Evolutionary conservation across 2,329 filamentous ascomycete genomes (phyloP), one percentile per base, ranked within the genome.

Genomic region (Curvularia eragrostidis): DNA sequence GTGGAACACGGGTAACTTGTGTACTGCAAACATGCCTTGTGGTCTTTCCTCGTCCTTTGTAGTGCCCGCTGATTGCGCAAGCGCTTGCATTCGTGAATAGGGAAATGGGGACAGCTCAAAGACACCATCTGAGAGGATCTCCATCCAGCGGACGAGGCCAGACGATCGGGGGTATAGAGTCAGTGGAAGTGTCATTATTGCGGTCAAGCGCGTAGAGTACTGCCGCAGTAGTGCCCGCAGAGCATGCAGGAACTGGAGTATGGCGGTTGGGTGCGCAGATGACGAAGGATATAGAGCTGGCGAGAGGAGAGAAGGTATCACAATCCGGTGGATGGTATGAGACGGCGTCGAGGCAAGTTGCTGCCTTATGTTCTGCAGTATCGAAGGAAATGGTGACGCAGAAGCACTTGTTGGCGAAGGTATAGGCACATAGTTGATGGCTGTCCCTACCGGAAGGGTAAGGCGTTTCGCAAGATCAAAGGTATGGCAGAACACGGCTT

Each of bases 251-350:
- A 98, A 97, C 61, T 88, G 88, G 28, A 98, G 81, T 23, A 96
- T 79, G 67, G 90, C 83, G 28, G 88, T 80, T 0, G 94, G 93
- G n/a, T 84, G 84, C 63, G 86, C 87, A 44, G 87, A 83, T 24
- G 85, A 81, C 2, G 90, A 83, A 23, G 89, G 85, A 71, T 97
- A 98, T 13, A 93, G 75, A 1, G 91, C 89, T n/a, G 95, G 94
- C 3, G 91, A 95, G 23, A 98, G 85, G 9, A 98, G 82, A 53
- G 85, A 89, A 0, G 95, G 94, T n/a, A 98, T 82, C 44, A 97
- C 81, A 36, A 98, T 81, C 46, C 95, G 87, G 74, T 98, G 94
- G 28, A 95, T 81, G 2, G 82, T 85, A 8, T 83, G 82, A 1
- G 86, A 79, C 1, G 87, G 79, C 15, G 68, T 69, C 7, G 70